Conservation (phyloP, 192 early-diverging fungal species). For the Backusella mclennaniae region DNA sequence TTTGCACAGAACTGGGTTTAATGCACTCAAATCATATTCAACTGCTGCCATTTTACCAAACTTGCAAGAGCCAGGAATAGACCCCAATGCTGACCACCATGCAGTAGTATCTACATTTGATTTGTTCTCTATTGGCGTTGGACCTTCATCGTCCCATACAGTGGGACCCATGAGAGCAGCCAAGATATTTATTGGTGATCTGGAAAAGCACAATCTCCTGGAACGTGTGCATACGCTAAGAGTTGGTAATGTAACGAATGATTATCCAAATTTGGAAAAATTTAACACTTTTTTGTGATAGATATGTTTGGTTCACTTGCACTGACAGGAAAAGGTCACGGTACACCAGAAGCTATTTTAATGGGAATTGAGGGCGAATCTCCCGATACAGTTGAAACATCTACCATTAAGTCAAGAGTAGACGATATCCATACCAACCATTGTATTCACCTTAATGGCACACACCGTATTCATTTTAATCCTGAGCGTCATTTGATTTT, state of each 20-base stretch:
- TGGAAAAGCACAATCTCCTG: constrained; percentile 66
- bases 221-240: constrained; percentile 44
- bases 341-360: constrained; percentile 89
- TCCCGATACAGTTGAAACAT: constrained; percentile 81
- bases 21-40: constrained; percentile 6
- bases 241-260: constrained; percentile 45
- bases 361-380: constrained; percentile 91
- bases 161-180: constrained; percentile 98
- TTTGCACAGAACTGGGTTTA: not conserved
- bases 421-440: constrained; percentile 72
- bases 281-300: constrained; percentile 26
- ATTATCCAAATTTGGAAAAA: constrained; percentile 48
- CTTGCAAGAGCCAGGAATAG: not conserved
- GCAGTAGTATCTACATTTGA: constrained; percentile 94
- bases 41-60: constrained; percentile 13
- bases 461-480: constrained; percentile 78
- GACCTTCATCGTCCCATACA: constrained; percentile 87
- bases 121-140: constrained; percentile 93
- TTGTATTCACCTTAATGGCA: constrained; percentile 71
- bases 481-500: constrained; percentile 86
- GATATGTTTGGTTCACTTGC: constrained; percentile 95
- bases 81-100: constrained; percentile 47
- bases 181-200: constrained; percentile 89
- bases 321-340: constrained; percentile 92
- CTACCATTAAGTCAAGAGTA: constrained; percentile 72